Conservation (phyloP, 2,329 filamentous ascomycete genomes). For the Lomentospora prolificans region DNA sequence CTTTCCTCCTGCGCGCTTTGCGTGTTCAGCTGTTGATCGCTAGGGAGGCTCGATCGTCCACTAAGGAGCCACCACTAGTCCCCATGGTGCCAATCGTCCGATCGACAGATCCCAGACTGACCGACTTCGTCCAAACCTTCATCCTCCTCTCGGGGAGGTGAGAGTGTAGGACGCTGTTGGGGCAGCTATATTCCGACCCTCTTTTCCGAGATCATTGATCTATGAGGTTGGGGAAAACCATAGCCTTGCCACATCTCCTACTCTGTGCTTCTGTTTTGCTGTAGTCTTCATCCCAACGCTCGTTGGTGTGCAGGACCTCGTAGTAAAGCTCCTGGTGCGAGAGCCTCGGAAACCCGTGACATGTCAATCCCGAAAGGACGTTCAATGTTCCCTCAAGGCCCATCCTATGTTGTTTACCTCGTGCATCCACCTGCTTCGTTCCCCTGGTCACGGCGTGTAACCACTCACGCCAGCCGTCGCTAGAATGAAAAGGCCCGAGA, state of each 20-base stretch:
- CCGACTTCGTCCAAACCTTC: slow-evolving; percentile 11
- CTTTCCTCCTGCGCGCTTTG: slow-evolving; percentile 52
- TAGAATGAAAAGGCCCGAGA: neutral
- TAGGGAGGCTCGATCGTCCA: slow-evolving; percentile 72
- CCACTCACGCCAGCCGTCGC: neutral
- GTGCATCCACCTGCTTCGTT: neutral
- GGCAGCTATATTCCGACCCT: slow-evolving; percentile 82
- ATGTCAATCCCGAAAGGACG: too few species aligned
- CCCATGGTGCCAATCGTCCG: slow-evolving; percentile 76
- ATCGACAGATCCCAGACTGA: slow-evolving; percentile 94
- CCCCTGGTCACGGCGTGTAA: neutral
- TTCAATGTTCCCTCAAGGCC: neutral
- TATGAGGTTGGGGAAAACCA: slow-evolving; percentile 88
- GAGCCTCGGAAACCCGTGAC: too few species aligned
- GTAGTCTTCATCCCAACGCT: neutral
- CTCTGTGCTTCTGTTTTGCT: neutral
- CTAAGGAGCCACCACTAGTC: slow-evolving; percentile 62
- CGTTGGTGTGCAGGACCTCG: neutral
- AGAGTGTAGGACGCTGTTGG: slow-evolving; percentile 18
- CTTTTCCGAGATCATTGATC: slow-evolving; percentile 84
- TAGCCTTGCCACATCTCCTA: slow-evolving; percentile 58
- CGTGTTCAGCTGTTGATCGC: slow-evolving; percentile 50
- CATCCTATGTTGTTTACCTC: neutral
- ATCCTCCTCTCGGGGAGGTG: neutral
- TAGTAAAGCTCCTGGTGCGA: too few species aligned